Conservation (phyloP, 768 basidiomycete genomes). For the Amanita thiersii region DNA sequence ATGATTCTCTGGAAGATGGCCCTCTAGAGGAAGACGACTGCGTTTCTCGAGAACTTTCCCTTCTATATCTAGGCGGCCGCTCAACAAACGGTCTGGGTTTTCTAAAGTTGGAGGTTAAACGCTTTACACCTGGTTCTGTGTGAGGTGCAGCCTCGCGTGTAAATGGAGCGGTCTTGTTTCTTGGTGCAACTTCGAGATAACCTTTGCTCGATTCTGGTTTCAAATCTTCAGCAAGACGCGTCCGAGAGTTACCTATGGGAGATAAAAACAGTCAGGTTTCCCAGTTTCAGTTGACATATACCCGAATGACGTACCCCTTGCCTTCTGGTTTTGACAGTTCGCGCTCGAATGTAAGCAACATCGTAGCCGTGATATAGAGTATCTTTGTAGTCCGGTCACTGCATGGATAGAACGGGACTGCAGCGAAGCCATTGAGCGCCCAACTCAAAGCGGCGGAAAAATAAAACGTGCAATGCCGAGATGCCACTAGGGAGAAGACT, state of each 20-base stretch:
- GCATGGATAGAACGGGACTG: background rate
- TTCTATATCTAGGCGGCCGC: too few species aligned
- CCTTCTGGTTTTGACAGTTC: background rate
- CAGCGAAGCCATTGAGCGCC: constrained; percentile 7
- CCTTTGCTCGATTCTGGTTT: background rate
- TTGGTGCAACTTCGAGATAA: constrained; percentile 3
- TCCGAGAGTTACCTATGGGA: constrained; percentile 7
- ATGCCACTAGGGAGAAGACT: too few species aligned
- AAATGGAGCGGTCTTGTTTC: too few species aligned
- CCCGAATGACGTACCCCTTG: background rate
- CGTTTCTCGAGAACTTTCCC: too few species aligned
- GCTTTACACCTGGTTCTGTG: background rate
- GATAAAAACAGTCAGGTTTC: too few species aligned
- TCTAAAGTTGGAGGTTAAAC: too few species aligned
- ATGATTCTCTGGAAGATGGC: too few species aligned
- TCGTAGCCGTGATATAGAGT: background rate
- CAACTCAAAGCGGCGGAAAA: too few species aligned
- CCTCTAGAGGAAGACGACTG: too few species aligned
- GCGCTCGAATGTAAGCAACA: background rate
- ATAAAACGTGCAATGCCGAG: too few species aligned
- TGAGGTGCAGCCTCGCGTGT: background rate
- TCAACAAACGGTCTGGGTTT: too few species aligned
- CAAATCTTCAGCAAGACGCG: constrained; percentile 5
- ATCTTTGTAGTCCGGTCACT: background rate
- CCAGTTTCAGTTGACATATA: too few species aligned